These are phyloP conservation scores for Purpureocillium takamizusanense DNA, from an alignment of 2,329 filamentous ascomycete genomes.

Conservation along the genomic window DNA sequence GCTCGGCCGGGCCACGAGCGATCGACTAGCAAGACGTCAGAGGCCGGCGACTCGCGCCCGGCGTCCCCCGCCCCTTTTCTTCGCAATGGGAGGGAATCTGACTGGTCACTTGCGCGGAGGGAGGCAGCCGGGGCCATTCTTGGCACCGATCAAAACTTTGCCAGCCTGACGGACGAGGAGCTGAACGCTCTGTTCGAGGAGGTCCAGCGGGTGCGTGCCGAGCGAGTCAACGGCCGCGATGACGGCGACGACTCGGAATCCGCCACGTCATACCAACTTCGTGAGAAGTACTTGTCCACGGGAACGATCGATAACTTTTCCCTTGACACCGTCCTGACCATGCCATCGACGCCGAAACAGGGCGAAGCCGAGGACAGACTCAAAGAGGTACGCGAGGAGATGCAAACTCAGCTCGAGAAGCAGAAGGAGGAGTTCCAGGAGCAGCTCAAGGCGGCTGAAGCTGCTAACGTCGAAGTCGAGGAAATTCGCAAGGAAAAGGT, in stretches of 20 bases:
- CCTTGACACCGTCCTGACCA: constrained; percentile 84
- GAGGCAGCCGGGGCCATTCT: constrained; percentile 90
- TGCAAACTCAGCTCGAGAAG: constrained; percentile 74
- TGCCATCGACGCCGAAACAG: constrained; percentile 83
- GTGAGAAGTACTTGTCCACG: constrained; percentile 93
- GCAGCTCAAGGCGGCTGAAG: constrained; percentile 66
- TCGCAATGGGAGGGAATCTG: constrained; percentile 66
- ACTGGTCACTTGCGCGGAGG: constrained; percentile 88
- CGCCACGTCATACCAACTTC: constrained; percentile 72
- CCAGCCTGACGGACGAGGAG: constrained; percentile 85
- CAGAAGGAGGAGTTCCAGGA: constrained; percentile 78
- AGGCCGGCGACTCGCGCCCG: constrained; percentile 67
- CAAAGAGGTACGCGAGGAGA: constrained; percentile 66
- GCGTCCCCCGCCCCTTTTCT: constrained; percentile 66
- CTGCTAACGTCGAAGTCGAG: constrained; percentile 68
- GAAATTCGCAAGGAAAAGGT: constrained; percentile 76
- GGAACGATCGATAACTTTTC: constrained; percentile 95
- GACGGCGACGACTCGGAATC: constrained; percentile 88
- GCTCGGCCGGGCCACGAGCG: constrained; percentile 58
- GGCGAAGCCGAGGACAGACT: constrained; percentile 68
- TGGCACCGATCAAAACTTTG: constrained; percentile 85
- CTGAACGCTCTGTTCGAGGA: constrained; percentile 90
- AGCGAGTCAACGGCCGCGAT: constrained; percentile 62
- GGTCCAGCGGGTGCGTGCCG: constrained; percentile 77
- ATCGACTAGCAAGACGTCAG: constrained; percentile 71